These are phyloP conservation scores for Mucor sp. DNA, from an alignment of 371 early-diverging fungal genomes.

Conservation along the genomic window DNA sequence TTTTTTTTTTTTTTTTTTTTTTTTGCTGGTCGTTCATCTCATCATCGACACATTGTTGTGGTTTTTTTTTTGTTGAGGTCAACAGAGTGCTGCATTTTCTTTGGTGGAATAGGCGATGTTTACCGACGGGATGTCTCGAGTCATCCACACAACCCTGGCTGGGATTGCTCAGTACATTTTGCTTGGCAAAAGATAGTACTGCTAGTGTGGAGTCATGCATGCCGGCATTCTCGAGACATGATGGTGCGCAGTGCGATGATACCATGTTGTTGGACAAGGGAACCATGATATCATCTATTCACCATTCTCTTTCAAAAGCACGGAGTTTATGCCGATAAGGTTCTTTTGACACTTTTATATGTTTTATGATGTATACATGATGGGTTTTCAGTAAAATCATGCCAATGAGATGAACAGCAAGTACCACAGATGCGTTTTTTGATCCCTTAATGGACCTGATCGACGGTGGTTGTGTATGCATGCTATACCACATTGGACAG, in stretches of 20 bases:
- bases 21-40: neutral
- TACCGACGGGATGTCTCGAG: neutral
- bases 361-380: neutral
- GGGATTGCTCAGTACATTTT: neutral
- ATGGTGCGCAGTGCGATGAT: neutral
- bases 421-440: no score
- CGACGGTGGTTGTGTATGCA: no score
- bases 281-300: neutral
- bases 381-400: no score
- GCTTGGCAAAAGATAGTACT: neutral
- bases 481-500: no score
- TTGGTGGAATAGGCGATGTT: neutral
- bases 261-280: neutral
- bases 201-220: neutral
- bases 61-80: neutral
- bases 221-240: neutral
- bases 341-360: neutral
- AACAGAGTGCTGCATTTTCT: neutral
- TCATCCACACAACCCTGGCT: neutral
- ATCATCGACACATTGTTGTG: neutral
- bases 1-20: no score
- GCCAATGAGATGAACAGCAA: no score
- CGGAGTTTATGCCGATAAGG: neutral
- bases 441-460: no score
- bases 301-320: no score